Evolutionary conservation across 495 filamentous ascomycete genomes (phyloP), one percentile per base, ranked within the genome.

Genomic region (Bacidia rubella): DNA sequence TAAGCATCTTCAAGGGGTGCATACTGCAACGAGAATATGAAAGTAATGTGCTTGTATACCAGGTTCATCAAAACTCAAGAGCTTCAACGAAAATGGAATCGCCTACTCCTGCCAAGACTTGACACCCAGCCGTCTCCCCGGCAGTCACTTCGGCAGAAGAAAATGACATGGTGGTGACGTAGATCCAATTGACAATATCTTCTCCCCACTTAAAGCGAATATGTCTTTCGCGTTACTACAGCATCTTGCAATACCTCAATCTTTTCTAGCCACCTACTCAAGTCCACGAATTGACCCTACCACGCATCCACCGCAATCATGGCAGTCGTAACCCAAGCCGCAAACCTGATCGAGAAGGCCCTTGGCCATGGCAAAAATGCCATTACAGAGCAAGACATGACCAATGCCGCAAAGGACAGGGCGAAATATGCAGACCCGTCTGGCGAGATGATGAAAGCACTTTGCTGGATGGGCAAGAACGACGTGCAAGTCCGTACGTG

Each of bases 381-480:
- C 10, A 64, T 73, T 50, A 78, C 75, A 5, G 63, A 56, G 47
- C 77, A 85, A 57, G 74, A 86, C 55, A 67, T 83, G 48, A 66
- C 74, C 43, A 69, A 66, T 50, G 77, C 71, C 32, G 53, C 39
- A 32, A 49, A 52, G 1, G 61, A 70, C 54, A 57, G 67, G 2
- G 66, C 60, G 10, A 68, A 73, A 27, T 75, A 75, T 40, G 65
- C 62, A 4, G 57, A 66, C 26, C 61, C 67, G 3, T 66, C 59
- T 11, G 60, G 55, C 39, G 76, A 76, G 54, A 85, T 60, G 29
- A 89, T 89, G 84, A 80, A 84, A 61, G 85, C 83, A 0, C 65
- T 88, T 11, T 72, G 68, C 17, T 87, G 83, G 83, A 74, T 79
- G 67, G 83, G 82, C 26, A 85, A 85, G 65, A 78, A 84, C 49